Evolutionary conservation across 2,329 filamentous ascomycete genomes (phyloP), one percentile per base, ranked within the genome.

Genomic region (Microcyclospora tardicrescens): DNA sequence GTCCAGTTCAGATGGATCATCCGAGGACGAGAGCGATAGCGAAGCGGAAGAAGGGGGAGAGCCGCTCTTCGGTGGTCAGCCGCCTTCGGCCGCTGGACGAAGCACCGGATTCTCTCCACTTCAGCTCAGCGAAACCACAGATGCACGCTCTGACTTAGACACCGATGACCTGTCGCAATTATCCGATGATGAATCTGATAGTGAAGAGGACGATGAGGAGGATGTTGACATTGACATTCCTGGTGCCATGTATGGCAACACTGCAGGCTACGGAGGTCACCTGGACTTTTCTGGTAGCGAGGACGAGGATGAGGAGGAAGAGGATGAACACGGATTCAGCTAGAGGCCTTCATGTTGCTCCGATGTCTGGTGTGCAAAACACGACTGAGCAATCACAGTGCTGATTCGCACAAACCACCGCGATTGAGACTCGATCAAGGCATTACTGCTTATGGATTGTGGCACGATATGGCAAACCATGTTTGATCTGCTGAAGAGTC

Each of bases 81-180:
- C 19, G 4, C 19, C 4, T 24, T 8, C 4, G 19, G 19, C 5
- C 19, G 19, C 8, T 24, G 19, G 19, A 8, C 19, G 19, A 8
- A 24, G 5, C 19, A 24, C 19, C 8, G 19, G 19, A 24, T 24
- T 24, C 19, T 24, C 19, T 24, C 19, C 19, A 8, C 19, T 24
- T 24, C 19, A 24, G 19, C 19, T 24, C 5, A 24, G 32, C 32
- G 32, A 14, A 14, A 16, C 10, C 9, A 10, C 13, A 4, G 10
- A n/a, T n/a, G 11, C 9, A 34, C 19, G 4, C 19, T 14, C 19
- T 8, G 19, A 24, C 19, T 15, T 16, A 14, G 40, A 40, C 14
- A 32, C 31, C 29, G 24, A 45, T 33, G 36, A 40, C 15, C 34
- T 41, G 29, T 32, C 13, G 16, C 16, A 34, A 27, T 13, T n/a